Base-by-base conservation (phyloP, 768 basidiomycete genomes). In the Termitomyces sp. region DNA sequence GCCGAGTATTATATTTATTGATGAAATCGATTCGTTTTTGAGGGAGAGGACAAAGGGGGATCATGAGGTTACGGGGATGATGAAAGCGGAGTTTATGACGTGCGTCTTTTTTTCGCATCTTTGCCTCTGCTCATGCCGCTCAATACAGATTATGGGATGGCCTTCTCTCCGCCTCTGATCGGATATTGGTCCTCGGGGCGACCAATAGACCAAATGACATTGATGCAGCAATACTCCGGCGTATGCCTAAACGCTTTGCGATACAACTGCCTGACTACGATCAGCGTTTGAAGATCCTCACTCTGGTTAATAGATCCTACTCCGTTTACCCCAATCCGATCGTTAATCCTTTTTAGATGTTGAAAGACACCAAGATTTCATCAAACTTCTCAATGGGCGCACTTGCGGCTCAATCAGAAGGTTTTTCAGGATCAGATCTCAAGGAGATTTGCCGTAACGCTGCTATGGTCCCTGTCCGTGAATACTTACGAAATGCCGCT, bases 11-110 rank as follows among this genome's bases (percentile, higher is more conserved):
- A 95, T 99, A 63, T 99, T 99, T 72, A 97, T 98, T 66, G 96
- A 99, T 69, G 97, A 98, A 73, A 98, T 99, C 63, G 96, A 99
- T 66, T 92, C 91, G 1, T 93, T 99, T 71, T 73, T 99, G 69
- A 79, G 95, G 55, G 92, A 96, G 69, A 79, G 97, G 59, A 85
- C 86, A 27, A 82, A 84, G 56, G 87, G 88, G 10, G 96, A 98
- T 66, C 97, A 99, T 68, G 97, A 99, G 66, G 96, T 94, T 52
- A 98, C 94, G 36, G 94, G 88, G 5, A 98, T 98, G 94, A 95
- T 98, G 84, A 97, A 98, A 71, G 94, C 94, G 0, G 91, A 94
- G 67, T 92, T 92, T 64, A 92, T 93, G 90, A 92, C 89, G 89
- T 91, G 68, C 58, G 87, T 75, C 0, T 24, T 10, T 13, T 24